Conservation (phyloP, 78 protist species). For the Dictyostelium discoideum region DNA sequence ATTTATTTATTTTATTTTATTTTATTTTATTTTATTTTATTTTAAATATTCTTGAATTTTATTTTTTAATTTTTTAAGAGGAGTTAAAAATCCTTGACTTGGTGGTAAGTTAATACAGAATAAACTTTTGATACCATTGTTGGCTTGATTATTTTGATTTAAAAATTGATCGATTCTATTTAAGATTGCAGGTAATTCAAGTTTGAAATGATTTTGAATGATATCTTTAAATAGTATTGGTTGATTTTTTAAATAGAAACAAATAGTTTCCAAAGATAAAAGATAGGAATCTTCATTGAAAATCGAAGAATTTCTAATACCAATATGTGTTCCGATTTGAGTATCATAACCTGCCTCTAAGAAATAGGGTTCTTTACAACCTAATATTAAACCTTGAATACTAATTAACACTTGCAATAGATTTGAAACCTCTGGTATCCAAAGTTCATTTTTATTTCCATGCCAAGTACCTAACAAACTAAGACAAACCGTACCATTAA, state of each 20-base stretch:
- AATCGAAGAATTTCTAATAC: constrained; percentile 48
- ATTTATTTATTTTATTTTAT: too few species aligned
- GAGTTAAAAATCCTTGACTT: constrained; percentile 18
- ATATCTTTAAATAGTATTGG: constrained; percentile 33
- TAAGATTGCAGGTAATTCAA: neutral
- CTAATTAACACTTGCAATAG: constrained; percentile 70
- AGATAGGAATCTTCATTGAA: constrained; percentile 69
- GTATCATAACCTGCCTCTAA: constrained; percentile 85
- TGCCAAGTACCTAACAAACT: constrained; percentile 82
- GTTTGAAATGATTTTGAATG: constrained; percentile 21
- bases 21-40: too few species aligned
- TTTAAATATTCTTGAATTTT: constrained; percentile 24
- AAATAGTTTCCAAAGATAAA: constrained; percentile 42
- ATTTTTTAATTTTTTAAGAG: neutral
- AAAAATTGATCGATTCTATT: constrained; percentile 45
- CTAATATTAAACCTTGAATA: constrained; percentile 80
- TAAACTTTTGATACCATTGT: neutral
- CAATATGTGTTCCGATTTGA: constrained; percentile 76
- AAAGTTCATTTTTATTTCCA: constrained; percentile 69
- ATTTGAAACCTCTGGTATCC: constrained; percentile 79
- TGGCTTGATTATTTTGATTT: neutral
- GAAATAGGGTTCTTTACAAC: constrained; percentile 79
- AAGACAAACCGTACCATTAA: constrained; percentile 76
- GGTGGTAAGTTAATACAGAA: constrained; percentile 47
- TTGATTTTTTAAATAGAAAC: constrained; percentile 5